Evolutionary conservation across 371 early-diverging fungal species (phyloP).

Genomic region (Rhizopus delemar): DNA sequence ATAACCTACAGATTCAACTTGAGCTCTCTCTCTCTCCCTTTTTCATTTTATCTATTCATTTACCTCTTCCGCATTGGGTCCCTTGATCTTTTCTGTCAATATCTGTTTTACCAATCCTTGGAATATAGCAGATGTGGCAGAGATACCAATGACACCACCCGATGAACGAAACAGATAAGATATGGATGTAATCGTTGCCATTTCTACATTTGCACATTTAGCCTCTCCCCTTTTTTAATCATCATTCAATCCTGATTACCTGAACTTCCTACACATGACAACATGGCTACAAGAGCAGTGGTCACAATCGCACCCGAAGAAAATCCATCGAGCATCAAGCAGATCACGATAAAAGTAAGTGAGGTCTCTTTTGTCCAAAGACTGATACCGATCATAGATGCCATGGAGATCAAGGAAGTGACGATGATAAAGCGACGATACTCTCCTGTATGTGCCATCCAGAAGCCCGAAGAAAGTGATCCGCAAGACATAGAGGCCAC

Average conservation of each 20-base stretch:
- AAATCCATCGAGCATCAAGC: constrained; percentile 44
- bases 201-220: constrained; percentile 27
- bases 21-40: no score
- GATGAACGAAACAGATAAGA: constrained; percentile 50
- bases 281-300: constrained; percentile 49
- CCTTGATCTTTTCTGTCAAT: constrained; percentile 36
- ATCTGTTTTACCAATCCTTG: constrained; percentile 38
- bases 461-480: constrained; percentile 32
- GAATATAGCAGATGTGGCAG: constrained; percentile 41
- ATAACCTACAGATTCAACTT: constrained; percentile 27
- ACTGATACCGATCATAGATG: constrained; percentile 31
- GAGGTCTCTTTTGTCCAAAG: constrained; percentile 26
- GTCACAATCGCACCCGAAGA: constrained; percentile 48
- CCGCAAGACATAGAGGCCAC: constrained; percentile 30
- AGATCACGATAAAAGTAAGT: constrained; percentile 20
- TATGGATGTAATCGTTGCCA: constrained; percentile 53
- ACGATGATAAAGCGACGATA: constrained; percentile 24
- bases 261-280: constrained; percentile 43
- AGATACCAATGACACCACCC: constrained; percentile 49
- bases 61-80: constrained; percentile 40
- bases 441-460: constrained; percentile 36
- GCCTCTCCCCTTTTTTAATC: neutral
- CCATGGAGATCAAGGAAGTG: constrained; percentile 11
- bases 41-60: neutral
- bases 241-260: constrained; percentile 21